Base-by-base conservation (phyloP, 1,284 basidiomycete genomes). In the Kalmanozyma brasiliensis region DNA sequence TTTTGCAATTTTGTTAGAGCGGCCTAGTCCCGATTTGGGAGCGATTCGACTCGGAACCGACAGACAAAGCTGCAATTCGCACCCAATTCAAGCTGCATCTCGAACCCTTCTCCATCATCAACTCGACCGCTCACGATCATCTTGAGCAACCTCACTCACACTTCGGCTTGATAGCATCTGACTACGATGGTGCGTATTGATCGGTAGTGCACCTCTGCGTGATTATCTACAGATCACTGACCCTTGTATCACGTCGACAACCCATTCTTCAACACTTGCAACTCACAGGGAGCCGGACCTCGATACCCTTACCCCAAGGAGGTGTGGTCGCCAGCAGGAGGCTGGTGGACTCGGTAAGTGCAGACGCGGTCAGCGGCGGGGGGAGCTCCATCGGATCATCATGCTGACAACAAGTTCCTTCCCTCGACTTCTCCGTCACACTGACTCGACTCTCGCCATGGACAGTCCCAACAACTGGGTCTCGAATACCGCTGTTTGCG, bases 221-320 rank as follows among this genome's bases (percentile, higher is more conserved):
- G n/a, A n/a, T n/a, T n/a, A n/a, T n/a, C n/a, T n/a, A 29, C 26
- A 11, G 26, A 29, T 29, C 7, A 29, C 26, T 29, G 26, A 29
- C 26, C 26, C 26, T 29, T 29, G 26, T 11, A 29, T 29, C 26
- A n/a, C n/a, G n/a, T n/a, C n/a, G n/a, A n/a, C n/a, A n/a, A n/a
- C 34, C 11, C 22, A n/a, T 26, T 22, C 17, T 10, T 43, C 32
- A 22, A 44, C 16, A 14, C 16, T 24, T 34, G 26, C 26, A 29
- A 29, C 26, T 13, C 13, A 42, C 52, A 79, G 73, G 82, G 82
- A 67, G 83, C 80, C 63, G 82, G 83, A 57, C 81, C 82, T 69
- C 85, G 84, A 67, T 87, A 85, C 78, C 85, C 86, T 49, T 87
- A 84, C 81, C 86, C 86, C 26, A 86, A 86, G 82, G 85, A 86